phyloP scores from a whole-genome alignment of 1,139 yeast genomes.

The Sugiyamaella neomexicana region DNA sequence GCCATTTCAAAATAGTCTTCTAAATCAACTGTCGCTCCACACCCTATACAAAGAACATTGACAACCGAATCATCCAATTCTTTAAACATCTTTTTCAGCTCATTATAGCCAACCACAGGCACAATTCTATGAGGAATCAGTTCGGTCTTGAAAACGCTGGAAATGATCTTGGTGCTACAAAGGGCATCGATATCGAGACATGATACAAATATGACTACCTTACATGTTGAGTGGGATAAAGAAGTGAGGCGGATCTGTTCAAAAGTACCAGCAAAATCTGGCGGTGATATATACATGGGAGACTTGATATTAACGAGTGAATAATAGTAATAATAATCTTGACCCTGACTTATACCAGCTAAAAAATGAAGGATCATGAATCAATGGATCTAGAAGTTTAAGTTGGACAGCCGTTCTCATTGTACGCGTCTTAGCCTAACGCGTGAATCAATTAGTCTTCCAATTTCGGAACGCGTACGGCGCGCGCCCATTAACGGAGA shows the following conservation, averaged over 20 bases:
- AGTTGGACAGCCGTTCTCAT: neutral
- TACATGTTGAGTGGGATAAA: slow-evolving; percentile 59
- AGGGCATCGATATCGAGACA: slow-evolving; percentile 90
- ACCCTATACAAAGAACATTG: slow-evolving; percentile 79
- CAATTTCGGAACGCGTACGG: neutral
- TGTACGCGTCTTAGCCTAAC: neutral
- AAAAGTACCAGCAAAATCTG: slow-evolving; percentile 16
- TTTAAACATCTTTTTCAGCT: slow-evolving; percentile 61
- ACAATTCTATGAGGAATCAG: slow-evolving; percentile 83
- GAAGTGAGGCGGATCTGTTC: slow-evolving; percentile 16
- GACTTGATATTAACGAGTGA: neutral
- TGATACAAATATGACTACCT: slow-evolving; percentile 83
- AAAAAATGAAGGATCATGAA: neutral
- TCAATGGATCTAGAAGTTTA: neutral
- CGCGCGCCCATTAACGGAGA: neutral
- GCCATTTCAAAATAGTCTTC: slow-evolving; percentile 74
- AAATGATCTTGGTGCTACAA: slow-evolving; percentile 80
- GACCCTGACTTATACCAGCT: too few relatives aligned
- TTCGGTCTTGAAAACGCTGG: slow-evolving; percentile 71
- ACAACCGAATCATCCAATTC: slow-evolving; percentile 73
- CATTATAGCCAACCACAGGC: slow-evolving; percentile 93
- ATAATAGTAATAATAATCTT: neutral
- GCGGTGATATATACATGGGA: slow-evolving; percentile 21
- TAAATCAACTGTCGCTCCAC: slow-evolving; percentile 93
- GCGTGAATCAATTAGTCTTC: neutral